These are phyloP conservation scores for Aspergillus egyptiacus DNA, from an alignment of 495 filamentous ascomycete species.

Conservation along the genomic window DNA sequence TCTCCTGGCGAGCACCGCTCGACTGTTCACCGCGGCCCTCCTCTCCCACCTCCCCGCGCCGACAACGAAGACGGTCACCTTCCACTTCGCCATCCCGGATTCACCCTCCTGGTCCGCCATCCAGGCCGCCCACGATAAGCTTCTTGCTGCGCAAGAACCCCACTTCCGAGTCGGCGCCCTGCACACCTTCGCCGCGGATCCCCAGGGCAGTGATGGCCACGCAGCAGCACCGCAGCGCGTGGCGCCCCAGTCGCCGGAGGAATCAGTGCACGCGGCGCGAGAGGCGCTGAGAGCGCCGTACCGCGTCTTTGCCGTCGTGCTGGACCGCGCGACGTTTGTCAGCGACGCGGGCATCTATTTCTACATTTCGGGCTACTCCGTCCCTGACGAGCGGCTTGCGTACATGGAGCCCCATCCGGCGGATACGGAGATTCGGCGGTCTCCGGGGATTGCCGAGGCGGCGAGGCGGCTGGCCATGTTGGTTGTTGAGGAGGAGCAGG, in stretches of 20 bases:
- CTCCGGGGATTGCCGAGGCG: too few species aligned
- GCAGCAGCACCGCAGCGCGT: background rate
- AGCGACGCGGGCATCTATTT: slow-evolving; percentile 17
- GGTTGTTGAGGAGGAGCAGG: too few species aligned
- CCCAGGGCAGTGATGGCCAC: background rate
- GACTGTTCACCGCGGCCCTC: slow-evolving; percentile 15
- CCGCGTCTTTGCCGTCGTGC: slow-evolving; percentile 13
- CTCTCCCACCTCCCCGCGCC: slow-evolving; percentile 15
- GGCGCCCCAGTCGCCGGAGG: background rate
- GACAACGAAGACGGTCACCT: slow-evolving; percentile 11
- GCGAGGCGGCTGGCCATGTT: too few species aligned
- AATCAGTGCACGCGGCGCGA: background rate
- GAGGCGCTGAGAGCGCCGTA: background rate
- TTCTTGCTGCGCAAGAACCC: slow-evolving; percentile 5
- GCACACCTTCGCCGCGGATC: slow-evolving; percentile 1
- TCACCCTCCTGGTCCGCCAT: slow-evolving; percentile 16
- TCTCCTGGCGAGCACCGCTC: slow-evolving; percentile 13
- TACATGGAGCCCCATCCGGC: too few species aligned
- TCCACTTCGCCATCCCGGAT: slow-evolving; percentile 15
- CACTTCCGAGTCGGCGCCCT: slow-evolving; percentile 12
- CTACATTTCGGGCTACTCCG: slow-evolving; percentile 6
- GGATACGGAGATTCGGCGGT: too few species aligned
- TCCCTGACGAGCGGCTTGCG: too few species aligned
- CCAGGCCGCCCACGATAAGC: slow-evolving; percentile 7
- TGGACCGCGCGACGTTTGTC: slow-evolving; percentile 14